A percentile compares a stretch with the other conserved stretches of the same genome.
Evolutionary conservation across 768 basidiomycete genomes (phyloP).

Genomic region (Boletales sp.): DNA sequence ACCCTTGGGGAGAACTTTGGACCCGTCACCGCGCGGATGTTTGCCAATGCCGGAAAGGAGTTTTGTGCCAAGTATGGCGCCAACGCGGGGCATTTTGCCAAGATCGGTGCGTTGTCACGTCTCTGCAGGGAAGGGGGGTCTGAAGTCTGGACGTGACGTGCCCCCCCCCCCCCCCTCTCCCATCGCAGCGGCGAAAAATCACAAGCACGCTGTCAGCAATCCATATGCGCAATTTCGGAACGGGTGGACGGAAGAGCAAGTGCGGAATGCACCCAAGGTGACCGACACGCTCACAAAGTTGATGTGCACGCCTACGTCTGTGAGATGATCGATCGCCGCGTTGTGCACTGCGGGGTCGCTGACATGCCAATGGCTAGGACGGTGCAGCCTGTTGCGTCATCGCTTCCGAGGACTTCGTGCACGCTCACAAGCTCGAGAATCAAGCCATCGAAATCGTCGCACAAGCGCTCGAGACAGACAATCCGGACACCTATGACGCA

Average conservation of each 20-base stretch:
- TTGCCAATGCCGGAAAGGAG: conserved; percentile 65
- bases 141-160: background rate
- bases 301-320: conserved; percentile 86
- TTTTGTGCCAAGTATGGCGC: conserved; percentile 71
- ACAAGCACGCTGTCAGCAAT: conserved; percentile 73
- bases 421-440: conserved; percentile 65
- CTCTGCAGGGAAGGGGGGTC: too few species aligned
- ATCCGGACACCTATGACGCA: conserved; percentile 56
- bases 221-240: conserved; percentile 81
- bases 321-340: conserved; percentile 25
- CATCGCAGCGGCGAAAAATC: conserved; percentile 68
- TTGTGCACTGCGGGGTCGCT: background rate
- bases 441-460: conserved; percentile 81
- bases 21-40: conserved; percentile 66
- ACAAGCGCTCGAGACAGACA: conserved; percentile 61
- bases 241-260: conserved; percentile 69
- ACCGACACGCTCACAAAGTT: conserved; percentile 68
- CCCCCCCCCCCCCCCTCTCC: too few species aligned
- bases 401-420: conserved; percentile 76
- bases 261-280: conserved; percentile 62
- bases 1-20: conserved; percentile 56
- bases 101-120: conserved; percentile 54
- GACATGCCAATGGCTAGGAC: conserved; percentile 42
- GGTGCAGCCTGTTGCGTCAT: conserved; percentile 74
- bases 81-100: conserved; percentile 58